These are phyloP conservation scores for Alternaria arborescens DNA, from an alignment of 2,329 filamentous ascomycete species.

Conservation along the genomic window DNA sequence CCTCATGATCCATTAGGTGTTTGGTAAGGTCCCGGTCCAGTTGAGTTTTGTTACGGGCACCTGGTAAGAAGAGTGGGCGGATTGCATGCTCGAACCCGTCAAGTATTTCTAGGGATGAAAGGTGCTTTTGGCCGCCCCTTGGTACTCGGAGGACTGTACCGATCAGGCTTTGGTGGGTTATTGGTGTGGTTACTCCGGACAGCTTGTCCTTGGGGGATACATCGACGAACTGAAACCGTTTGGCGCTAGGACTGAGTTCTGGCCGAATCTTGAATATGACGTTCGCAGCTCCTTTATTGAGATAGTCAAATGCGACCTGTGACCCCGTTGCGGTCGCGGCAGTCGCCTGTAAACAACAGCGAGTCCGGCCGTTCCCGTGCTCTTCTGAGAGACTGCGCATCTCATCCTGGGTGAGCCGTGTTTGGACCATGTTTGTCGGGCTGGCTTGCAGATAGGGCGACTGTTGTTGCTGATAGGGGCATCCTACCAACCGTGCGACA, in stretches of 20 bases:
- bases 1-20: constrained; percentile 33
- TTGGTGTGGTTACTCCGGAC: constrained; percentile 9
- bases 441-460: neutral
- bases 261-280: constrained; percentile 40
- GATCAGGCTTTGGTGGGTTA: constrained; percentile 18
- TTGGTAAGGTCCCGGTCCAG: constrained; percentile 17
- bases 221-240: constrained; percentile 29
- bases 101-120: constrained; percentile 35
- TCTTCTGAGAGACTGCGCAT: constrained; percentile 16
- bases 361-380: constrained; percentile 8
- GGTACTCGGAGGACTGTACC: constrained; percentile 42
- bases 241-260: constrained; percentile 10
- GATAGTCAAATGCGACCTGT: constrained; percentile 32
- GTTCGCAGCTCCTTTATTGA: constrained; percentile 49
- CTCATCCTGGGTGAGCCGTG: constrained; percentile 17
- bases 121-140: constrained; percentile 40
- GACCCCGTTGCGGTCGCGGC: constrained; percentile 8
- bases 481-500: constrained; percentile 13
- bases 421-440: constrained; percentile 10
- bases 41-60: constrained; percentile 9
- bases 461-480: constrained; percentile 9
- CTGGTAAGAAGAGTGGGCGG: constrained; percentile 37
- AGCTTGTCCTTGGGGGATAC: constrained; percentile 9
- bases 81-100: constrained; percentile 38
- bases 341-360: constrained; percentile 25